Base-by-base conservation (phyloP, 805 yeast genomes). In the Komagataella mondaviorum region DNA sequence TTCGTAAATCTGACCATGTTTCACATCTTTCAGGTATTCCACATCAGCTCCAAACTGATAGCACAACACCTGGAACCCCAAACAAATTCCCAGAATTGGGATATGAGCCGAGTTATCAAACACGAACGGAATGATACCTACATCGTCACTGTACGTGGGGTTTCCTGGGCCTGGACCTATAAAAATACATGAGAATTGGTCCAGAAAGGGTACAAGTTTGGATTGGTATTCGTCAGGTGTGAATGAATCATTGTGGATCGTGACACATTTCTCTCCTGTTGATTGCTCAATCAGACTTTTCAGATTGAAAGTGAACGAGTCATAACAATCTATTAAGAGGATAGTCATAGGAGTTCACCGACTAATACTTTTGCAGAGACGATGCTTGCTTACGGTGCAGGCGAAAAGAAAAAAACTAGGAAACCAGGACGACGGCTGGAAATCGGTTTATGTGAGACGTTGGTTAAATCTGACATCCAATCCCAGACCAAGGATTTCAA, bases 151-250 rank as follows among this genome's bases (percentile, higher is more conserved):
- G 57, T 70, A 68, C 1, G 67, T 64, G 0, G 99, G 99, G 57
- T 86, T 80, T 0, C 99, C 99, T 0, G 99, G 99, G 0, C 99
- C 99, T 0, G 99, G 99, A 0, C 99, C 99, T 6, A 93, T 73
- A 0, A 93, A 80, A 2, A 93, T 71, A 39, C 88, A 88, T 53
- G 85, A 88, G 56, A 88, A 81, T 6, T 69, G 60, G 0, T 72
- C 69, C 17, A 87, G 60, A 53, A 75, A 71, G 1, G 59, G 53
- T 5, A 58, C 56, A 49, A 85, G 68, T 36, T 70, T 71, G 0
- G 56, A 49, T 3, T 63, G 60, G 53, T 63, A 66, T 2, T 56
- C 53, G 3, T 66, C 60, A 0, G 66, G 51, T 6, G 64, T 61
- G 20, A 76, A 68, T 0, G 82, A 67, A 60, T 85, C 88, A 62